Conservation (phyloP, 805 yeast genomes). For the Brettanomyces sp. region DNA sequence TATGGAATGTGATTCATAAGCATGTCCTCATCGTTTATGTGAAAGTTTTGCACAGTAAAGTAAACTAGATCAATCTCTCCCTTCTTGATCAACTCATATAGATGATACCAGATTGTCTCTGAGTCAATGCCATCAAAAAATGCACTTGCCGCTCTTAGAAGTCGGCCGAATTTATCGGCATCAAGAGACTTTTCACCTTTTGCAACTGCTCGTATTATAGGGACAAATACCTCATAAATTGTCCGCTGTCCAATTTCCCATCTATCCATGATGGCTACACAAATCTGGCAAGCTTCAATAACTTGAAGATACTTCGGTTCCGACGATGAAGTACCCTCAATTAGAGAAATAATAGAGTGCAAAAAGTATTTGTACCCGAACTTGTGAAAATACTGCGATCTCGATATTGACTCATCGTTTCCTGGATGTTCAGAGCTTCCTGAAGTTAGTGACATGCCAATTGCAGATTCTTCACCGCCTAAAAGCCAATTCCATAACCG, state of each 20-base stretch:
- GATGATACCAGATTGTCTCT: slow-evolving; percentile 61
- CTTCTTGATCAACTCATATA: slow-evolving; percentile 34
- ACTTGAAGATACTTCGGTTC: slow-evolving; percentile 22
- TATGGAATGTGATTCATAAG: slow-evolving; percentile 66
- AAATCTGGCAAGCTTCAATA: slow-evolving; percentile 50
- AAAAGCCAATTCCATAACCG: slow-evolving; percentile 89
- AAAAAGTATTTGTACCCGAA: slow-evolving; percentile 45
- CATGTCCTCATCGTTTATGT: slow-evolving; percentile 85
- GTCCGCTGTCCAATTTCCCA: slow-evolving; percentile 87
- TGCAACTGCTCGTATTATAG: slow-evolving; percentile 46
- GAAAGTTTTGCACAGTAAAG: slow-evolving; percentile 56
- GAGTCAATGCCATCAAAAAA: slow-evolving; percentile 88
- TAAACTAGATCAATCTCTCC: slow-evolving; percentile 39
- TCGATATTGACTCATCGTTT: slow-evolving; percentile 15
- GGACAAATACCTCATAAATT: slow-evolving; percentile 61
- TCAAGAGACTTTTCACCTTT: slow-evolving; percentile 11
- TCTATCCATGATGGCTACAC: slow-evolving; percentile 73
- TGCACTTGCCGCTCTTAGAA: slow-evolving; percentile 49
- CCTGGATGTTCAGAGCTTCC: background rate
- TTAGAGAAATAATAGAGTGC: slow-evolving; percentile 42
- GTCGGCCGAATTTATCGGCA: slow-evolving; percentile 28
- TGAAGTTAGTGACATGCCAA: slow-evolving; percentile 5
- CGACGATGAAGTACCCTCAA: slow-evolving; percentile 24
- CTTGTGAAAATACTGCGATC: slow-evolving; percentile 49
- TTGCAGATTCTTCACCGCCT: slow-evolving; percentile 53